These are phyloP conservation scores for Myrica gale DNA, from an alignment of 306 rosid species.

Conservation along the genomic window DNA sequence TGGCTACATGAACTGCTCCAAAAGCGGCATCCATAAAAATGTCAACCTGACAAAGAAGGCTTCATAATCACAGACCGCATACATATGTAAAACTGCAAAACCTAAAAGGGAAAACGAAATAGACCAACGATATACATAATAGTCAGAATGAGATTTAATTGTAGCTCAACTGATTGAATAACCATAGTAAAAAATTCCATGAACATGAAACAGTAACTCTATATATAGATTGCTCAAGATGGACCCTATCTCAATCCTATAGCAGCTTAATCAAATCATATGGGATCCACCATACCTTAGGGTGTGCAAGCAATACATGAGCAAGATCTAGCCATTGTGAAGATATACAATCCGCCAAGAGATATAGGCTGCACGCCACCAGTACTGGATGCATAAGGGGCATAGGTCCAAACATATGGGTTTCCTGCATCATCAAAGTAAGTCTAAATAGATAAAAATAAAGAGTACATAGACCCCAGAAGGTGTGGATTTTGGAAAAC, in stretches of 20 bases:
- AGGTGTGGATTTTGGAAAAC: slow-evolving; percentile 41
- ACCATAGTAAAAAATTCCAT: slow-evolving; percentile 12
- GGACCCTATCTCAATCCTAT: slow-evolving; percentile 11
- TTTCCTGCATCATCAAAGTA: slow-evolving; percentile 61
- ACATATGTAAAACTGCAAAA: slow-evolving; percentile 8
- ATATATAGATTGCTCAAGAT: slow-evolving; percentile 13
- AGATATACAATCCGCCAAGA: slow-evolving; percentile 68
- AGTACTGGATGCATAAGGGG: slow-evolving; percentile 70
- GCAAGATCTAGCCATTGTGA: slow-evolving; percentile 83
- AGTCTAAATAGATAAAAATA: slow-evolving; percentile 33
- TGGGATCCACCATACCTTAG: slow-evolving; percentile 56
- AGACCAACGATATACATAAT: background rate
- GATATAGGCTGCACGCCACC: slow-evolving; percentile 70
- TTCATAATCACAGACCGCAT: slow-evolving; percentile 36
- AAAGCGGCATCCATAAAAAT: slow-evolving; percentile 93
- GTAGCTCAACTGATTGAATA: background rate
- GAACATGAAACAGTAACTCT: slow-evolving; percentile 24
- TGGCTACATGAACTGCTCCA: slow-evolving; percentile 67
- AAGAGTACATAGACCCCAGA: slow-evolving; percentile 27
- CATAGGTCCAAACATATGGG: slow-evolving; percentile 39
- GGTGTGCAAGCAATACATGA: slow-evolving; percentile 83
- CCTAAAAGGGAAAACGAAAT: background rate
- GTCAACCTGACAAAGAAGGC: slow-evolving; percentile 66
- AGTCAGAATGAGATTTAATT: background rate
- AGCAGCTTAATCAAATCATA: slow-evolving; percentile 20